Evolutionary conservation across 305 asterid genomes (phyloP), one percentile per base, ranked within the genome.

Genomic region (Solanum aculeatissimum): DNA sequence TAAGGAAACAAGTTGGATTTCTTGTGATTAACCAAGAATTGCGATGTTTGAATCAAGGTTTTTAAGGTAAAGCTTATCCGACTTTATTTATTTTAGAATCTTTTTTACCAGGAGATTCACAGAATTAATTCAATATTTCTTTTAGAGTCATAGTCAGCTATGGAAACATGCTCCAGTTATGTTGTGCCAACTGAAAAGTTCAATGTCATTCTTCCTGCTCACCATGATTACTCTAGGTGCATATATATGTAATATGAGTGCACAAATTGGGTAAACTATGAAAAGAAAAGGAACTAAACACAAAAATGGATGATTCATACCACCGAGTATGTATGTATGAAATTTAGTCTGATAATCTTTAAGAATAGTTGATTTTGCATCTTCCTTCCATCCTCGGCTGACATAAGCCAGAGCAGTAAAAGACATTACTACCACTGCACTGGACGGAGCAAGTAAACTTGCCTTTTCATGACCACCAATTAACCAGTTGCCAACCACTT

Each of bases 401-500:
- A 89, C 83, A 89, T 13, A 91, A 75, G 92, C 86, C 74, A 92
- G 78, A 54, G 89, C 92, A 79, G 86, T 81, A 85, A 91, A 65
- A 84, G 94, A 90, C 74, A 96, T 86, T 83, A 92, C 78, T 57
- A 87, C 83, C 88, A 89, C 88, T 87, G 69, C 93, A 83, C 83
- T 90, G 89, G 94, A 90, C 15, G 88, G 85, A 81, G 89, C 89
- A 53, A 86, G 84, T 19, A 90, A 83, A 87, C 68, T 89, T 75
- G 89, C 88, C 85, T 84, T 82, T 60, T 80, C 84, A 86, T 90
- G 83, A 79, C 92, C 89, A 86, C 87, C 87, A 89, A 93, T 83
- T 69, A 95, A 80, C 89, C 93, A 92, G 90, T 95, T 95, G 38
- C 94, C 97, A 65, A 96, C 77, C 60, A 84, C 89, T 86, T 95